Evolutionary conservation across 2,329 filamentous ascomycete genomes (phyloP), one percentile per base, ranked within the genome.

Genomic region (Alternaria alternata): DNA sequence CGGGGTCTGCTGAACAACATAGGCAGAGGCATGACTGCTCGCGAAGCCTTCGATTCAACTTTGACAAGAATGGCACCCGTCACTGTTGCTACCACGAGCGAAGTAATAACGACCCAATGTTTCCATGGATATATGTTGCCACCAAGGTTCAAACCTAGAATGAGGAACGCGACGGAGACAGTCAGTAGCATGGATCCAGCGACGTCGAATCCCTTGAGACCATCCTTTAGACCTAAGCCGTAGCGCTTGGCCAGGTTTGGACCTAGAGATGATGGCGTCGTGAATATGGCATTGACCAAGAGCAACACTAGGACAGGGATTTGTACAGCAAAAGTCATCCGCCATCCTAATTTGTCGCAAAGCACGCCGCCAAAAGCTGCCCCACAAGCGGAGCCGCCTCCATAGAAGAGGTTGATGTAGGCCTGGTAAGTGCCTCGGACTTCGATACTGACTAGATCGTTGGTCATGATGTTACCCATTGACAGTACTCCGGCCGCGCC

Each of bases 401-500:
- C 89, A 66, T 85, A 91, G 49, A 86, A 82, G 46, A 91, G 81
- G 72, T 91, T 77, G 69, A 91, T 85, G 65, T 89, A 88, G 14
- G 88, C 88, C 74, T 94, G 91, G 67, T 91, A 94, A 4, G 86
- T 85, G 4, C 90, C 89, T n/a, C 91, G 83, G 16, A 82, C 88
- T 80, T 91, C 86, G 64, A 93, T 91, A 1, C 89, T 89, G 36
- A 94, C 89, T 48, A 93, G 78, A 74, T 93, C 91, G 57, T 88
- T 90, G 18, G 89, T 87, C 62, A 93, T 87, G 55, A 93, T 91
- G 6, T 84, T 87, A 9, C 74, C 89, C 80, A 92, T 83, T 1
- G 88, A 86, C 77, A 91, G 85, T 49, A 90, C 83, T 0, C 90
- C 91, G 0, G 91, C 91, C 0, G 90, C 91, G 1, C 90, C 91